Percentiles rank a stretch among this genome's conserved stretches.
phyloP scores from a whole-genome alignment of 2,329 filamentous ascomycete species.

The Arthrocladium fulminans region DNA sequence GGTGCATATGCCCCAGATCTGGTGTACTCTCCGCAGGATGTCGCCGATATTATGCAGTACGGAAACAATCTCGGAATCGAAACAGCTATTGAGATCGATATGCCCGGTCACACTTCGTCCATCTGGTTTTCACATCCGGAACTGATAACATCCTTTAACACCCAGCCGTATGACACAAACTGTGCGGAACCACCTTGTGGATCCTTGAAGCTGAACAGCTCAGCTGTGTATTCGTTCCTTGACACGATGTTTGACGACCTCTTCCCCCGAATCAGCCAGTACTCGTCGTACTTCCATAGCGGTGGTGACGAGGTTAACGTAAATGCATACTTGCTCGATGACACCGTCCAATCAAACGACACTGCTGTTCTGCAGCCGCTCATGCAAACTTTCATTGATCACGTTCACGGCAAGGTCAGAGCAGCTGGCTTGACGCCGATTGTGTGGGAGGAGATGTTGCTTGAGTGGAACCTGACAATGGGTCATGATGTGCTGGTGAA shows the following conservation, averaged over 20 bases:
- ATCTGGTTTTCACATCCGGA: constrained; percentile 61
- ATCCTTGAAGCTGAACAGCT: constrained; percentile 67
- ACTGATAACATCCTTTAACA: constrained; percentile 56
- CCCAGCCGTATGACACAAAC: constrained; percentile 45
- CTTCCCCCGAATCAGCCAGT: constrained; percentile 60
- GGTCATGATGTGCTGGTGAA: constrained; percentile 6
- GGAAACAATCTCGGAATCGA: constrained; percentile 60
- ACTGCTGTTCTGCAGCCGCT: constrained; percentile 59
- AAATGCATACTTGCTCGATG: constrained; percentile 65
- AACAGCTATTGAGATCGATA: constrained; percentile 68
- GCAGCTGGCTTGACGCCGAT: constrained; percentile 59
- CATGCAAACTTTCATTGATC: constrained; percentile 67
- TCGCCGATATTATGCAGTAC: constrained; percentile 61
- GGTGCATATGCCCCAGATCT: constrained; percentile 63
- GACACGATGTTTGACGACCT: constrained; percentile 66
- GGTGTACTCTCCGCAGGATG: constrained; percentile 58
- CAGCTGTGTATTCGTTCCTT: constrained; percentile 61
- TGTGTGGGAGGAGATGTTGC: constrained; percentile 81
- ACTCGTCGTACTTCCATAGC: constrained; percentile 70
- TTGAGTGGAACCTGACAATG: constrained; percentile 63
- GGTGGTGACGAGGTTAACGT: constrained; percentile 81
- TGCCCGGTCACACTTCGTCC: constrained; percentile 67
- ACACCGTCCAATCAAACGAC: constrained; percentile 59
- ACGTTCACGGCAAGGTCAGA: constrained; percentile 57
- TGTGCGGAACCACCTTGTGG: constrained; percentile 49